Conservation (phyloP, 345 rosid species). For the Salix exigua region DNA sequence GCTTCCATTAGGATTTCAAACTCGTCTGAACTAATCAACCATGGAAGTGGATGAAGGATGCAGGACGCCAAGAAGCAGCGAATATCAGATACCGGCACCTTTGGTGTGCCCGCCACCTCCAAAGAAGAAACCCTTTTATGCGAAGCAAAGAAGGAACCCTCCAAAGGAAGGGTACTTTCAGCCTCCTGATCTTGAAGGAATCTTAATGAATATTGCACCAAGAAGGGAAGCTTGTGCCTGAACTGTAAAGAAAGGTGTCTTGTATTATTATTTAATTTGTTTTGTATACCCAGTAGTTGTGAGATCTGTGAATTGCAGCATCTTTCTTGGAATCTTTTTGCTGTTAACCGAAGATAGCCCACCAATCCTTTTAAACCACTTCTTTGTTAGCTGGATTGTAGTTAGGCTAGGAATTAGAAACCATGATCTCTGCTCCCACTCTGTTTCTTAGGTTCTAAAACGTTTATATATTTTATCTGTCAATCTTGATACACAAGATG, state of each 20-base stretch:
- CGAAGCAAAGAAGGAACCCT: conserved; percentile 23
- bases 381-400: neutral
- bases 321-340: neutral
- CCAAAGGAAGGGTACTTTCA: conserved; percentile 62
- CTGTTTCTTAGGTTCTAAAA: neutral
- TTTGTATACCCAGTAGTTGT: neutral
- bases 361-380: neutral
- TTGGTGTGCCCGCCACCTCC: conserved; percentile 58
- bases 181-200: conserved; percentile 65
- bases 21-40: neutral
- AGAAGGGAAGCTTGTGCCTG: conserved; percentile 32
- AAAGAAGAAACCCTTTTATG: conserved; percentile 41
- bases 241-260: neutral
- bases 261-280: neutral
- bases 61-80: conserved; percentile 51
- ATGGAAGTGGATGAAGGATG: conserved; percentile 38
- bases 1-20: neutral
- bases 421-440: neutral
- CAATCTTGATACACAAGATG: neutral
- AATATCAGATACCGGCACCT: conserved; percentile 32
- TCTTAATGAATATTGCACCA: conserved; percentile 37
- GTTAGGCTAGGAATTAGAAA: neutral
- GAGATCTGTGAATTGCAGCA: neutral
- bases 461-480: neutral
- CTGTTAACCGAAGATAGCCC: neutral